Percentiles rank a stretch among this genome's conserved stretches.
phyloP scores from a whole-genome alignment of 2,329 filamentous ascomycete species.

The Alternaria angustiovoidea region DNA sequence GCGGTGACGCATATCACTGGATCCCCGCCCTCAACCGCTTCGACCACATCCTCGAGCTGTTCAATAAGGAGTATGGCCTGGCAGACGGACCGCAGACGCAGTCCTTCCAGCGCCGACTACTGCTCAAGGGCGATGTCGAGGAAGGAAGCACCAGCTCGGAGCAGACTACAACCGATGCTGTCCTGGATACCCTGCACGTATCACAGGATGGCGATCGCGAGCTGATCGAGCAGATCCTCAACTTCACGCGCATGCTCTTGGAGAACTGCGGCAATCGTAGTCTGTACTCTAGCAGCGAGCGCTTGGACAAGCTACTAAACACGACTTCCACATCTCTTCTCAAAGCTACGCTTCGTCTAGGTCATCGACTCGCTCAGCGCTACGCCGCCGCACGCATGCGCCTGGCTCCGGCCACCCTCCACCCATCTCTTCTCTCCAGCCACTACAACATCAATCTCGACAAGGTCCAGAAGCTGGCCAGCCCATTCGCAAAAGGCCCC shows the following conservation, averaged over 20 bases:
- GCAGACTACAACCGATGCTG: conserved; percentile 57
- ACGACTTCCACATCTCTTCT: conserved; percentile 83
- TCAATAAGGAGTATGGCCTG: conserved; percentile 81
- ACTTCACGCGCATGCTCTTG: conserved; percentile 85
- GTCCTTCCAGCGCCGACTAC: conserved; percentile 73
- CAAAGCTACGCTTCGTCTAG: conserved; percentile 78
- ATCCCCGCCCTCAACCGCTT: conserved; percentile 93
- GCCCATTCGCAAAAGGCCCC: conserved; percentile 78
- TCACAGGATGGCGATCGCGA: conserved; percentile 78
- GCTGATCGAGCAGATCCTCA: conserved; percentile 79
- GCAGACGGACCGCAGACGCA: conserved; percentile 80
- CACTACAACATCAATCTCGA: conserved; percentile 81
- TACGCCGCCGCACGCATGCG: conserved; percentile 91
- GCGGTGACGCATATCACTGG: conserved; percentile 98
- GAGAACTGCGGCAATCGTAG: conserved; percentile 97
- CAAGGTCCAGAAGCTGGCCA: conserved; percentile 81
- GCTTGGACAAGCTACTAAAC: conserved; percentile 88
- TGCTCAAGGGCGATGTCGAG: conserved; percentile 66
- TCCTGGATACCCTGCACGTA: conserved; percentile 66
- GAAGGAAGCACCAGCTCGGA: conserved; percentile 45
- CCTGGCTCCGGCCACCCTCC: conserved; percentile 69
- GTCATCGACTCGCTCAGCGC: conserved; percentile 85
- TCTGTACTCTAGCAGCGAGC: conserved; percentile 91
- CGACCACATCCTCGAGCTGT: conserved; percentile 83
- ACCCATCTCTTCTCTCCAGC: conserved; percentile 77